These are phyloP conservation scores for Gossypium laxum DNA, from an alignment of 441 rosid genomes.

Conservation along the genomic window DNA sequence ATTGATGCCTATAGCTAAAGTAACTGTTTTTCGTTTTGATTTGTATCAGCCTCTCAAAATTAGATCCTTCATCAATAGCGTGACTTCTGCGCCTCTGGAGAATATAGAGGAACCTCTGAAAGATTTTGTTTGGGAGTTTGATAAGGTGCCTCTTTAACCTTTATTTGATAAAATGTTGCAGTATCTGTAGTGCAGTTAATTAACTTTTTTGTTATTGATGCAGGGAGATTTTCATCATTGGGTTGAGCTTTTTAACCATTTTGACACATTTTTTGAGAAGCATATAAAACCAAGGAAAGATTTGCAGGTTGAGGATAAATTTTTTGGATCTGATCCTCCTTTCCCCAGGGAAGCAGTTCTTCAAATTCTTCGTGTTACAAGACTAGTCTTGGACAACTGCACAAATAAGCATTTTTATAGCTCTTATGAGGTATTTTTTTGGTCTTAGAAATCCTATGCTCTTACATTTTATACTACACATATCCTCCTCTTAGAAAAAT, in stretches of 20 bases:
- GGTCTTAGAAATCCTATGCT: not conserved
- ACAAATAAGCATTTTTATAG: slow-evolving; percentile 83
- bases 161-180: slow-evolving; percentile 3
- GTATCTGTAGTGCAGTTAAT: slow-evolving; percentile 14
- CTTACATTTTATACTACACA: not conserved
- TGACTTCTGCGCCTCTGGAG: slow-evolving; percentile 60
- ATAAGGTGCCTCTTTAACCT: slow-evolving; percentile 45
- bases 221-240: slow-evolving; percentile 99
- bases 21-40: slow-evolving; percentile 18
- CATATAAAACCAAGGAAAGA: slow-evolving; percentile 78
- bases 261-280: slow-evolving; percentile 89
- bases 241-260: slow-evolving; percentile 91
- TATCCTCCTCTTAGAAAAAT: not conserved
- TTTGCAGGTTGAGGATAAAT: slow-evolving; percentile 64
- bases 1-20: not conserved
- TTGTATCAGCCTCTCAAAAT: slow-evolving; percentile 80
- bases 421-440: slow-evolving; percentile 70
- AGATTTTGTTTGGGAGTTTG: slow-evolving; percentile 80
- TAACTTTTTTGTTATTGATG: slow-evolving; percentile 17
- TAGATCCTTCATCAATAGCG: slow-evolving; percentile 64
- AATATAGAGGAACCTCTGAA: slow-evolving; percentile 65
- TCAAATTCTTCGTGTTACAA: slow-evolving; percentile 82
- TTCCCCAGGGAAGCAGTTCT: slow-evolving; percentile 85
- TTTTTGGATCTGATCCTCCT: slow-evolving; percentile 60
- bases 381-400: slow-evolving; percentile 87